Evolutionary conservation across 2,329 filamentous ascomycete genomes (phyloP).

Genomic region (Chlorencoelia australis): DNA sequence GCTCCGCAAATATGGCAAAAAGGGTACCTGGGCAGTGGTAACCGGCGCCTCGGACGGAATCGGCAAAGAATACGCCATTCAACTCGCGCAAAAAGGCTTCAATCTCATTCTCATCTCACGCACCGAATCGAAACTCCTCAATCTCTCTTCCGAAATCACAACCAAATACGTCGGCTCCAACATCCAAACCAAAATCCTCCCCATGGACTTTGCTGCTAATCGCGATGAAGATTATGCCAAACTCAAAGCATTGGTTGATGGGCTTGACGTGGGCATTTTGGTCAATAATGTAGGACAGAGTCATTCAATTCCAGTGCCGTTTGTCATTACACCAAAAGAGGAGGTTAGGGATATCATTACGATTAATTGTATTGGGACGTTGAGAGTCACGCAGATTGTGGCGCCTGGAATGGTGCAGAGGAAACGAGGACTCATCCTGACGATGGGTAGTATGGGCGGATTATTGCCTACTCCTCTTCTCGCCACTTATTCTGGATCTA

Average conservation of each 20-base stretch:
- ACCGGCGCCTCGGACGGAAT: constrained; percentile 95
- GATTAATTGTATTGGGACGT: constrained; percentile 87
- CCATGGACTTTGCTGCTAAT: constrained; percentile 87
- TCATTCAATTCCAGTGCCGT: constrained; percentile 86
- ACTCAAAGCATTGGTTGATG: constrained; percentile 57
- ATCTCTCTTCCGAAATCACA: constrained; percentile 66
- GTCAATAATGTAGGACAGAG: constrained; percentile 97
- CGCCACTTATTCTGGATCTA: constrained; percentile 94
- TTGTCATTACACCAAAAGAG: constrained; percentile 64
- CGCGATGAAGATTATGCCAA: constrained; percentile 69
- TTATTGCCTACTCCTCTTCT: constrained; percentile 85
- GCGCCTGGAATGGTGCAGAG: constrained; percentile 76
- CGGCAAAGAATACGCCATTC: constrained; percentile 88
- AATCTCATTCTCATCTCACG: constrained; percentile 92
- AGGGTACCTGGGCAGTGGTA: constrained; percentile 87
- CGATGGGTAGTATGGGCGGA: constrained; percentile 95
- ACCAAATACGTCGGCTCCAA: constrained; percentile 50
- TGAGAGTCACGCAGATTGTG: constrained; percentile 78
- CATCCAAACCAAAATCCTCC: constrained; percentile 64
- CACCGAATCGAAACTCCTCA: constrained; percentile 81
- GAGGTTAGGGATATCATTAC: constrained; percentile 87
- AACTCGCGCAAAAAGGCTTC: constrained; percentile 85
- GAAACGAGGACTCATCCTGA: constrained; percentile 81
- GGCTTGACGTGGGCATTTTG: constrained; percentile 73
- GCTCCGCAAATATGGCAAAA: constrained; percentile 84